phyloP scores from a whole-genome alignment of 2,329 filamentous ascomycete genomes.

The Phaeosphaeria sp. region DNA sequence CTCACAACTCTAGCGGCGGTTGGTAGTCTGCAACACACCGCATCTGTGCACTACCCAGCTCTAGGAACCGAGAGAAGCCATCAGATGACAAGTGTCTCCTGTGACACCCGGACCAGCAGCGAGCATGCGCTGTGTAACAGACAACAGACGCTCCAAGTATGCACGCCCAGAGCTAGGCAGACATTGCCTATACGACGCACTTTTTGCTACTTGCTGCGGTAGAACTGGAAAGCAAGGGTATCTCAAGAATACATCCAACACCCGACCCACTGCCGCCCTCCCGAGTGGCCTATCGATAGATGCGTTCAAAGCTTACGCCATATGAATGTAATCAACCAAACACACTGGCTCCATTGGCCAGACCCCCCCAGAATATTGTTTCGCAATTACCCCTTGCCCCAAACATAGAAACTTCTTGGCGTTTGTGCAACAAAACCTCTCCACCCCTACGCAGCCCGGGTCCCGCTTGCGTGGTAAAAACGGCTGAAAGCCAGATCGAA shows the following conservation, averaged over 20 bases:
- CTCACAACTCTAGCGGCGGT: slow-evolving; percentile 5
- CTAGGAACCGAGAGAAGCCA: slow-evolving; percentile 6
- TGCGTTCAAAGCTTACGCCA: background rate
- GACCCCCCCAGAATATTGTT: background rate
- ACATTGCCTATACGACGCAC: slow-evolving; percentile 12
- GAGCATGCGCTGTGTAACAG: slow-evolving; percentile 31
- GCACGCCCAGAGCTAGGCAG: slow-evolving; percentile 12
- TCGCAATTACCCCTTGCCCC: background rate
- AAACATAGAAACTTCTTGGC: background rate
- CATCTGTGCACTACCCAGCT: slow-evolving; percentile 18
- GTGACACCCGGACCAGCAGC: slow-evolving; percentile 28
- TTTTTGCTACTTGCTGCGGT: slow-evolving; percentile 18
- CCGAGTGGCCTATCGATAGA: slow-evolving; percentile 3
- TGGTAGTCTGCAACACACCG: slow-evolving; percentile 31
- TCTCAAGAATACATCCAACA: slow-evolving; percentile 27
- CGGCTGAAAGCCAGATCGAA: slow-evolving; percentile 4
- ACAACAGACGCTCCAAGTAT: slow-evolving; percentile 21
- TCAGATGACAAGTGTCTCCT: slow-evolving; percentile 15
- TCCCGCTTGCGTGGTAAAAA: background rate
- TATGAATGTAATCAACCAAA: background rate
- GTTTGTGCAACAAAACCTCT: background rate
- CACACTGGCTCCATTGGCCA: background rate
- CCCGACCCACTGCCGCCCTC: slow-evolving; percentile 7
- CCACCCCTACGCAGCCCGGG: background rate
- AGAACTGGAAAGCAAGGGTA: slow-evolving; percentile 32